Evolutionary conservation across 352 stramenopile species (phyloP).

Genomic region (Pythium periplocum): DNA sequence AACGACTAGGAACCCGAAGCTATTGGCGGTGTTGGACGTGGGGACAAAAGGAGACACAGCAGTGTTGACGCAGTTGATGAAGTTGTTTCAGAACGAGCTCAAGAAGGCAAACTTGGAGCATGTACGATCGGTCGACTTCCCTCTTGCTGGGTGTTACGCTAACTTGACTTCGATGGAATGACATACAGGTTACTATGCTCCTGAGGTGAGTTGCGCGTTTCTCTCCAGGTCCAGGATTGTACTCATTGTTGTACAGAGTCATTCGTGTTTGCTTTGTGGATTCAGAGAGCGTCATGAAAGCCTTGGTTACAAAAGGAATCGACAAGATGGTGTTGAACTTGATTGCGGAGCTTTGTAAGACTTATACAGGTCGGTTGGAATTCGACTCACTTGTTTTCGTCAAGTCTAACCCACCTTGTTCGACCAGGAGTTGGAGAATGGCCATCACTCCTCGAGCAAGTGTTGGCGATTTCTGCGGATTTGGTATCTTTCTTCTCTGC

Average conservation of each 20-base stretch:
- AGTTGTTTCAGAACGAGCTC: slow-evolving; percentile 13
- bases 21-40: slow-evolving; percentile 3
- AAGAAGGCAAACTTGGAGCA: slow-evolving; percentile 19
- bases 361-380: not conserved
- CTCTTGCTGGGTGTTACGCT: too few species aligned
- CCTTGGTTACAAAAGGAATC: slow-evolving; percentile 7
- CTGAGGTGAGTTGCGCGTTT: not conserved
- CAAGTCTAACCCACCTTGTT: too few species aligned
- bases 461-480: too few species aligned
- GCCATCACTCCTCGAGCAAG: too few species aligned
- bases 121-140: slow-evolving; percentile 5
- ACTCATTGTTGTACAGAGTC: slow-evolving; percentile 2
- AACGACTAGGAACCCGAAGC: not conserved
- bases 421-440: too few species aligned
- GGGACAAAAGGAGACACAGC: slow-evolving; percentile 7
- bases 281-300: slow-evolving; percentile 9
- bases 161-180: not conserved
- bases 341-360: slow-evolving; percentile 6
- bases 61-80: slow-evolving; percentile 9
- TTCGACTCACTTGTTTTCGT: too few species aligned
- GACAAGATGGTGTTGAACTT: slow-evolving; percentile 6
- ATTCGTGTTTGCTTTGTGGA: slow-evolving; percentile 17
- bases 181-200: not conserved
- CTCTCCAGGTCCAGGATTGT: not conserved
- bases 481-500: too few species aligned